Base-by-base conservation (phyloP, 345 rosid genomes). In the Eucalyptus regnans region DNA sequence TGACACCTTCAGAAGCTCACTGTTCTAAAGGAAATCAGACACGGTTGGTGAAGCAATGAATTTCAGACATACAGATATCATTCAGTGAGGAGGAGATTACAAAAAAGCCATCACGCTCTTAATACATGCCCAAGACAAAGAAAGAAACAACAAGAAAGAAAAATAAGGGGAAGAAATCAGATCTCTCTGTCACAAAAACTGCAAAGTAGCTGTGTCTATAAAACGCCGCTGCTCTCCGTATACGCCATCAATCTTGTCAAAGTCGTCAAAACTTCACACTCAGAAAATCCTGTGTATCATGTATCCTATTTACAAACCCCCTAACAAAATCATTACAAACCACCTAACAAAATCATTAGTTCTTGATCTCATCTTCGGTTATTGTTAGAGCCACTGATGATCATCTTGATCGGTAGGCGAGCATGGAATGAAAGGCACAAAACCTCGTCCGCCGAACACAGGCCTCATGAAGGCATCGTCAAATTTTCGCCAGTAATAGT, bases 361-460 rank as follows among this genome's bases (percentile, higher is more conserved):
- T 76, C 83, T 76, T 76, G 83, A 76, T 11, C 81, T 37, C 14
- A 4, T 41, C 83, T 76, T 41, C 15, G 15, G 15, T 25, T 51
- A 62, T 33, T 3, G 56, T 87, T 85, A 90, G 76, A 84, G 87
- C 91, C 89, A 81, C 50, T 83, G 89, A 49, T 87, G 60, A 50
- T 68, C 88, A 18, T 79, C 79, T 33, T 90, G 89, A 52, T 83
- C 86, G 7, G 94, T 88, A 2, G 94, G 93, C 6, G 94, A 93
- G 89, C 88, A 54, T 31, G 93, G 93, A 46, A 89, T 85, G 52
- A 92, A 90, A 58, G 93, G 93, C 41, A 89, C 90, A 60, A 93
- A 93, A 16, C 94, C 94, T 41, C 93, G 50, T 25, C 94, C 94
- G 1, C 94, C 94, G 50, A 92, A 93, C 88, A 92, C 92, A 41